Evolutionary conservation across 1,284 basidiomycete species (phyloP), one percentile per base, ranked within the genome.

Genomic region (Trametes sp.): DNA sequence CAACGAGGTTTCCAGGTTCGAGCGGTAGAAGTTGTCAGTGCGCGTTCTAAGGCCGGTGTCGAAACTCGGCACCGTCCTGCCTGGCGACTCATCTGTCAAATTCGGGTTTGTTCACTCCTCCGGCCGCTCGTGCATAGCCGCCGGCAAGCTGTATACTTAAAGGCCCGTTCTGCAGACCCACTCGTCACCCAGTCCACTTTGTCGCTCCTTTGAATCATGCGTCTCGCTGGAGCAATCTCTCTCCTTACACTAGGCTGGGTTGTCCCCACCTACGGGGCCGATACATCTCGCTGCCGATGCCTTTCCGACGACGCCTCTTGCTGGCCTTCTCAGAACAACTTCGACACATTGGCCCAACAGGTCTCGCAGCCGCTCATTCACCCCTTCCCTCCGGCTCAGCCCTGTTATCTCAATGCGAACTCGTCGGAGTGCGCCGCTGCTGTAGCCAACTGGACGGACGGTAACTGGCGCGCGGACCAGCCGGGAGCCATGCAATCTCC

Each of bases 321-420:
- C 67, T 84, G 82, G 81, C 83, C 83, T 0, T 71, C 68, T 6
- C 57, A 72, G 0, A 46, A 67, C 3, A 72, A 74, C 1, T 82
- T 83, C 59, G 54, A 68, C 5, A 29, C 66, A 16, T 75, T 83
- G 8, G 69, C 74, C 0, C 67, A 70, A 9, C 68, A 76, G 41
- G 61, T 81, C 9, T 80, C 80, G 14, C 77, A 78, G 41, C 78
- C 79, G 0, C 72, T 81, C 8, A 46, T 82, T 9, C 62, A 69
- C 21, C 79, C 80, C 0, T 23, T 69, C 1, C 80, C 80, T 6
- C 74, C 76, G 4, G 79, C 74, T 68, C 72, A 72, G 5, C 72
- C 75, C 8, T 81, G 80, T 62, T 81, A 82, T 60, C 66, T 75
- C 2, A 50, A 63, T 9, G 57, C 68, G 1, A 67, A 70, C 38